Evolutionary conservation across 257 asterid species (phyloP), one percentile per base, ranked within the genome.

Genomic region (Solanum gandarillasii): DNA sequence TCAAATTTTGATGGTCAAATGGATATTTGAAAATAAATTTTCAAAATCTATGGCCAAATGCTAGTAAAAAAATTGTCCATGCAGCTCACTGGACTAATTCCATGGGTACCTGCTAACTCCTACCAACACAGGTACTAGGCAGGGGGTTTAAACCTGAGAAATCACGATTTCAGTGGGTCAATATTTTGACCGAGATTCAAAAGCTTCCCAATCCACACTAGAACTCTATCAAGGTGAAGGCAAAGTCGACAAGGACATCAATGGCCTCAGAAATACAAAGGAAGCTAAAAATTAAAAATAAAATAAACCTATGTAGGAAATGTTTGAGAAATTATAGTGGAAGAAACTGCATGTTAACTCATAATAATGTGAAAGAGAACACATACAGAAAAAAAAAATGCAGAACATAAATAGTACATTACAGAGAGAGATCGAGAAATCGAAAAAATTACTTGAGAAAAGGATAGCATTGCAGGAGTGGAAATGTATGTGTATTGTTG

Each of bases 401-500:
- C n/a, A 20, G n/a, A 75, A 78, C n/a, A 78, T 4, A 78, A 25
- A 76, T 78, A 58, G 27, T 21, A 39, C 52, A 35, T 41, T 27
- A 4, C 23, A 38, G 38, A 9, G 67, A 9, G 68, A 81, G 67
- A 5, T 8, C 6, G 32, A 84, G 29, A 36, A 35, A 58, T 2
- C 71, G 16, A 72, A 55, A 29, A 20, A 58, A n/a, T 41, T 83
- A 94, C 96, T 93, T 93, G 93, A 83, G 88, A 88, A 88, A 38
- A 73, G 93, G 89, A 87, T 89, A 27, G 85, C 94, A 90, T 29
- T 86, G 93, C 72, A 72, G 90, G 88, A 89, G 88, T 62, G 93
- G 78, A 39, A 88, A 88, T 71, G 92, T 95, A 23, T 87, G 90
- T 91, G 93, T 92, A 91, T 88, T 93, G 91, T 87, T 93, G 91